Evolutionary conservation across 2,329 filamentous ascomycete species (phyloP), one percentile per base, ranked within the genome.

Genomic region (Coleophoma eucalyptorum): DNA sequence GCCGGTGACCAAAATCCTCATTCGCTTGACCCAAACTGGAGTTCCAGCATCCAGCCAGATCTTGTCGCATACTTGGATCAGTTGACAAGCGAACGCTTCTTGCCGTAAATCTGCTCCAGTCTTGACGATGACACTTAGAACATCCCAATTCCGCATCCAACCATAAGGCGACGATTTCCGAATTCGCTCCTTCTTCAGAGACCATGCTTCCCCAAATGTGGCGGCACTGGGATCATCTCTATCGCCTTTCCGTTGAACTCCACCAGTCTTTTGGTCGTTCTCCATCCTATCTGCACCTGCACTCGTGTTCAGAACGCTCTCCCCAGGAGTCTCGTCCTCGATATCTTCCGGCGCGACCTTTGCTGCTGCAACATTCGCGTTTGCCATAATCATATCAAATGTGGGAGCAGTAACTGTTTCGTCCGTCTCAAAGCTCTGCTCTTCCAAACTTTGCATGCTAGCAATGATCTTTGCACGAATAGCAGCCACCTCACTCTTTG

Each of bases 131-230:
- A 94, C 89, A 64, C 87, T 92, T 55, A 94, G 77, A 20, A 94
- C 77, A 62, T 94, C 89, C 89, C 89, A 94, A 64, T 91, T 93
- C 71, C 89, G 89, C 84, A 91, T 90, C 83, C 87, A 90, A 10
- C 89, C 89, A 64, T 92, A 94, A 0, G 89, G 89, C 1, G 89
- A 93, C 1, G 88, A 88, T 60, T 88, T 87, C 54, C 89, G 80
- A 65, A 94, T 90, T 18, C 89, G 86, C 68, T 93, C 89, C 62
- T 87, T 89, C 69, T 94, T 94, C 50, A 84, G 79, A 59, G 87
- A 83, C 89, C 89, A 94, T 18, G 89, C 89, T 69, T 94, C 89
- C 52, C 90, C 89, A 68, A 94, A 93, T 5, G 90, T 90, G 10
- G 89, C 89, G 34, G 89, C 89, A 62, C 88, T 92, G 40, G 89